Percentiles rank a stretch among this genome's conserved stretches.
Conservation (phyloP, 257 asterid genomes). For the Lycium barbarum region DNA sequence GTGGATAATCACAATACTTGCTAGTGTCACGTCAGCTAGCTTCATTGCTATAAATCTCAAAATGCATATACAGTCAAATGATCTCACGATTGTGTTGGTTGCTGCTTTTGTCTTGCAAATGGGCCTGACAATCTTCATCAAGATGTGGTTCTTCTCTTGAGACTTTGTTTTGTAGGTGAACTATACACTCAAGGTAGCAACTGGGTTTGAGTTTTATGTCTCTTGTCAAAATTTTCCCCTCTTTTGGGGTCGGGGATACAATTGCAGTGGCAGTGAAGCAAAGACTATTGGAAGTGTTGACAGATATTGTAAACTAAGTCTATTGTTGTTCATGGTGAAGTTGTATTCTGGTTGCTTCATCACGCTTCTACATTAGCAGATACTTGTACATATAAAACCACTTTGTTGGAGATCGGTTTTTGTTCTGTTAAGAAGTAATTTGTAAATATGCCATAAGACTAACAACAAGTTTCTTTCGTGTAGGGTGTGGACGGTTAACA, state of each 20-base stretch:
- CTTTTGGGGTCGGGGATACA: not conserved
- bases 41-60: constrained; percentile 77
- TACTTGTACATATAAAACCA: not conserved
- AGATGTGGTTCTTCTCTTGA: constrained; percentile 76
- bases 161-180: not conserved
- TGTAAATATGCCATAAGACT: not conserved
- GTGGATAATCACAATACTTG: constrained; percentile 67
- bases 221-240: not conserved
- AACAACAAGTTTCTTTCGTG: not conserved
- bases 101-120: constrained; percentile 88
- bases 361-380: not conserved
- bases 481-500: not conserved
- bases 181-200: not conserved
- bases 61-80: constrained; percentile 59
- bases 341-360: not conserved
- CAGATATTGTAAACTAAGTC: not conserved
- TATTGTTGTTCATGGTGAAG: not conserved
- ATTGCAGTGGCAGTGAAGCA: constrained; percentile 3
- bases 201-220: not conserved
- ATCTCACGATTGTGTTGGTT: constrained; percentile 54
- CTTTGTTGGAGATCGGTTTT: not conserved
- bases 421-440: not conserved
- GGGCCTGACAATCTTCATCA: constrained; percentile 87
- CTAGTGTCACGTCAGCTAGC: constrained; percentile 78
- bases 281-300: not conserved